Evolutionary conservation across 2,329 filamentous ascomycete species (phyloP), one percentile per base, ranked within the genome.

Genomic region (Rasamsonia emersonii): DNA sequence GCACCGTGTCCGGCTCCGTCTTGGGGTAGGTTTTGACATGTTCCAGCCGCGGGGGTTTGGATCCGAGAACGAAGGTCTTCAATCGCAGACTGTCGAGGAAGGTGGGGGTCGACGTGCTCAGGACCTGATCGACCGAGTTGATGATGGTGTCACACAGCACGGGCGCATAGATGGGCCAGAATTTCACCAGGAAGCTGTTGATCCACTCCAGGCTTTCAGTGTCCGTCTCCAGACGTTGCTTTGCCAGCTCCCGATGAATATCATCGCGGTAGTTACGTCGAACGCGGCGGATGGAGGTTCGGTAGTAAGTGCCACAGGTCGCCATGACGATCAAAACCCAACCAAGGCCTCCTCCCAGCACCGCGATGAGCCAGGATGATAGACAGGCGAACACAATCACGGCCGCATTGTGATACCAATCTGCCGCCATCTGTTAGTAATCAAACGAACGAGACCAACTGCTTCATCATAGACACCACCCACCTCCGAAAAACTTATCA

Each of bases 21-120:
- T 91, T 93, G 36, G 89, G 89, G 49, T 98, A 95, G 0, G 91
- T 94, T 69, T 94, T 96, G 59, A 98, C 91, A 52, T 96, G 88
- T 62, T 98, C 91, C 68, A 98, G 75, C 18, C 91, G 79, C 4
- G 93, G 93, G 17, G 91, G 89, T 63, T 98, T 98, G 6, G 84
- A 88, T 35, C 91, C 91, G 9, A 98, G 73, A 0, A 88, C 85
- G 58, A 98, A 98, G 0, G 81, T 89, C 62, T 88, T 93, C 64
- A 98, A 75, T 49, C 88, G 84, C 58, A 98, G 65, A 56, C 86
- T 94, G 58, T 98, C 91, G 33, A 98, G 70, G 50, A 98, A 96
- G 0, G 82, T 76, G 0, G 91, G 91, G 0, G 88, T 96, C 2
- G 88, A 79, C 0, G 84, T 88, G 53, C 88, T 95, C 35, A 98